These are phyloP conservation scores for peach (Prunus persica) DNA, from an alignment of 306 rosid species.

Conservation along the genomic window Prunus_persica_NCBIv2 NC_034011.1:15574001-15574500, in stretches of 20 bases:
- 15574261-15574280: constrained; percentile 24
- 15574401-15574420: constrained; percentile 35
- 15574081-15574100: not conserved
- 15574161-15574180: not conserved
- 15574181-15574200: constrained; percentile 26
- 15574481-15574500: not conserved
- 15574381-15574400: constrained; percentile 15
- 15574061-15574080: too few relatives aligned
- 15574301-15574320: not conserved
- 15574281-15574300: not conserved
- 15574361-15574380: constrained; percentile 16
- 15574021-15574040: too few relatives aligned
- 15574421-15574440: constrained; percentile 24
- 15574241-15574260: constrained; percentile 33
- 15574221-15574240: constrained; percentile 53
- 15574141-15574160: not conserved
- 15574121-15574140: not conserved
- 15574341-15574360: not conserved
- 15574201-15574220: not conserved
- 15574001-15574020: too few relatives aligned
- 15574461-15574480: constrained; percentile 16
- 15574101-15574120: not conserved
- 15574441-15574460: constrained; percentile 23
- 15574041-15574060: too few relatives aligned
- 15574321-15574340: not conserved